Evolutionary conservation across 768 basidiomycete genomes (phyloP).

Genomic region (Xerocomellus chrysenteron): DNA sequence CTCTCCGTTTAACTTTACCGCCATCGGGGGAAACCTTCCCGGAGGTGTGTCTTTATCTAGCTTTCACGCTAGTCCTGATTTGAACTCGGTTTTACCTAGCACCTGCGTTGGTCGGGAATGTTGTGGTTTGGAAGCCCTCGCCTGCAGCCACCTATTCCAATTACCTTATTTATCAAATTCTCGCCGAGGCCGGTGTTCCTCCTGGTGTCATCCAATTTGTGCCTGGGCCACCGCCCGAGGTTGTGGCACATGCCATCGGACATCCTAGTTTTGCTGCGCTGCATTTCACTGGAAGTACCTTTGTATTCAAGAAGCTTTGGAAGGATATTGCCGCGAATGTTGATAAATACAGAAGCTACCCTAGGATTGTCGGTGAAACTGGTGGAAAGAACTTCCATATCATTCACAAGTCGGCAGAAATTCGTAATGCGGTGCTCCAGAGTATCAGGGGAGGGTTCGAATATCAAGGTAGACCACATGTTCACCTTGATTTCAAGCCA

Average conservation of each 20-base stretch:
- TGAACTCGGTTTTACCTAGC: constrained; percentile 39
- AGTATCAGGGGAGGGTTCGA: constrained; percentile 88
- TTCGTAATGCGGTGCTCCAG: constrained; percentile 89
- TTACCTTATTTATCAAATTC: constrained; percentile 87
- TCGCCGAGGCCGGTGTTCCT: constrained; percentile 92
- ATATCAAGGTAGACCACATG: constrained; percentile 69
- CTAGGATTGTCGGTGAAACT: constrained; percentile 96
- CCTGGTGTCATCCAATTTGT: constrained; percentile 96
- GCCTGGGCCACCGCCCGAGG: constrained; percentile 81
- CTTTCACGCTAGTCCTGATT: background rate
- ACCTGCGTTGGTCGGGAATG: constrained; percentile 94
- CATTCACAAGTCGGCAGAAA: constrained; percentile 82
- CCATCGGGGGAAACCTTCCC: constrained; percentile 94
- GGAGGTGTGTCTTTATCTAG: constrained; percentile 44
- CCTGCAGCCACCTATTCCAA: constrained; percentile 95
- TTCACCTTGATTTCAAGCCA: background rate
- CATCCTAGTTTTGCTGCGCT: constrained; percentile 82
- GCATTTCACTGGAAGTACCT: constrained; percentile 96
- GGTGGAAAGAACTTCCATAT: constrained; percentile 99
- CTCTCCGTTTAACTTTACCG: constrained; percentile 98
- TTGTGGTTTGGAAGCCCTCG: constrained; percentile 96
- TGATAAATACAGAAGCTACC: constrained; percentile 85
- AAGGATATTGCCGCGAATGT: constrained; percentile 90
- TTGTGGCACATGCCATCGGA: constrained; percentile 81
- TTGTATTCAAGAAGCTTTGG: constrained; percentile 95